Base-by-base conservation (phyloP, 2,329 filamentous ascomycete genomes). In the Juglanconis juglandina region DNA sequence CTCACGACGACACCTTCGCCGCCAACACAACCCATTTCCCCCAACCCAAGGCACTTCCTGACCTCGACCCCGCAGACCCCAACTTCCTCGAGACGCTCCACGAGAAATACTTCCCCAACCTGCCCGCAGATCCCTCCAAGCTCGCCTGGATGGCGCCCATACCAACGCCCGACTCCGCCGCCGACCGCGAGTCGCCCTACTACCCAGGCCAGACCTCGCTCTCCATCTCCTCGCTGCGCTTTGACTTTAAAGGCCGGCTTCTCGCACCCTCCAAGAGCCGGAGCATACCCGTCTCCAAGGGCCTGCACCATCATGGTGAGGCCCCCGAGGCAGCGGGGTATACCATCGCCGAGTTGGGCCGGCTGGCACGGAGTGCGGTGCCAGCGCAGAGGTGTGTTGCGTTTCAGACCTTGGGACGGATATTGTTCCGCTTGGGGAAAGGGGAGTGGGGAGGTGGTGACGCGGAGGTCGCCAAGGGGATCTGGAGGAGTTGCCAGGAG, bases 291-390 rank as follows among this genome's bases (percentile, higher is more conserved):
- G 85, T 86, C 1, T 87, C 86, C 11, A 85, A 88, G 62, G 95
- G 95, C 0, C 81, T 99, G 13, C 95, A 99, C 73, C 94, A 99
- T 73, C 95, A 99, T 72, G 92, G 90, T 64, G 87, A 93, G 61
- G 93, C 94, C 1, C 95, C 95, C 14, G 92, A 96, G 73, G 91
- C 93, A 1, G 95, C 95, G 0, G 95, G 95, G 0, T 99, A 99
- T 75, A 98, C 95, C 0, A 84, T 99, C 35, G 86, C 87, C 0
- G 95, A 99, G 74, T 80, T 99, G 1, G 88, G 92, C 1, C 85
- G 89, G 37, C 81, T 97, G 2, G 87, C 91, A 4, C 83, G 94
- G 39, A 96, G 91, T 58, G 86, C 87, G 0, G 91, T 96, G 24
- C 86, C 95, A 0, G 88, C 90, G 0, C 95, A 99, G 77, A 79